Evolutionary conservation across 108 stramenopile genomes (phyloP).

Genomic region (Asterionellopsis glacialis): DNA sequence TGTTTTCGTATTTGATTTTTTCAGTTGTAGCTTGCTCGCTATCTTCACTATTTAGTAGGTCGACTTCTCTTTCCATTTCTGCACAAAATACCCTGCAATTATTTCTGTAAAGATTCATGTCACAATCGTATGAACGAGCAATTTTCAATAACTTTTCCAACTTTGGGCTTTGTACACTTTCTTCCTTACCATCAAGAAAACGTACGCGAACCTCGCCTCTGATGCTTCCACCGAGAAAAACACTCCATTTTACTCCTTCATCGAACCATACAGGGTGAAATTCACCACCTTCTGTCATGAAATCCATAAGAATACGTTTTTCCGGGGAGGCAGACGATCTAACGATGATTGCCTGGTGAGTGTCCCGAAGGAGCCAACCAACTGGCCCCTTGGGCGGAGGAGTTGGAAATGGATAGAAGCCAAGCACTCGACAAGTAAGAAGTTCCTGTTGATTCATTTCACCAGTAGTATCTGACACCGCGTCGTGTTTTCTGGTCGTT

Average conservation of each 20-base stretch:
- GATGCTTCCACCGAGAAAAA: slow-evolving; percentile 17
- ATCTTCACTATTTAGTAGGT: slow-evolving; percentile 8
- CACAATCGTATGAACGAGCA: slow-evolving; percentile 10
- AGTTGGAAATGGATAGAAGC: slow-evolving; percentile 19
- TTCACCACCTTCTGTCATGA: slow-evolving; percentile 18
- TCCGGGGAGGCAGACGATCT: neutral
- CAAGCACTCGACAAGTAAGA: slow-evolving; percentile 8
- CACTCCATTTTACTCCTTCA: slow-evolving; percentile 5
- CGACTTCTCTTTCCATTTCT: slow-evolving; percentile 12
- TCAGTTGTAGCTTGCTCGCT: too few species aligned
- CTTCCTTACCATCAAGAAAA: neutral
- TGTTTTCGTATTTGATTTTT: too few species aligned
- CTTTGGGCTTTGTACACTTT: neutral
- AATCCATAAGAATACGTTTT: slow-evolving; percentile 10
- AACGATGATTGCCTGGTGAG: slow-evolving; percentile 17
- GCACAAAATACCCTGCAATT: slow-evolving; percentile 21
- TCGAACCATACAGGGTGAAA: slow-evolving; percentile 20
- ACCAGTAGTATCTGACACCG: too few species aligned
- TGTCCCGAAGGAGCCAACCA: slow-evolving; percentile 17
- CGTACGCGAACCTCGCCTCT: slow-evolving; percentile 14
- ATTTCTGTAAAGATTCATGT: slow-evolving; percentile 19
- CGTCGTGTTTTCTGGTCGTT: too few species aligned
- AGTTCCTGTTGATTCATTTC: too few species aligned
- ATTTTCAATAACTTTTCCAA: neutral
- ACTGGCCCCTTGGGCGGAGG: slow-evolving; percentile 5